phyloP scores from a whole-genome alignment of 2,329 filamentous ascomycete genomes.

The Chrysoporthe deuterocubensis region DNA sequence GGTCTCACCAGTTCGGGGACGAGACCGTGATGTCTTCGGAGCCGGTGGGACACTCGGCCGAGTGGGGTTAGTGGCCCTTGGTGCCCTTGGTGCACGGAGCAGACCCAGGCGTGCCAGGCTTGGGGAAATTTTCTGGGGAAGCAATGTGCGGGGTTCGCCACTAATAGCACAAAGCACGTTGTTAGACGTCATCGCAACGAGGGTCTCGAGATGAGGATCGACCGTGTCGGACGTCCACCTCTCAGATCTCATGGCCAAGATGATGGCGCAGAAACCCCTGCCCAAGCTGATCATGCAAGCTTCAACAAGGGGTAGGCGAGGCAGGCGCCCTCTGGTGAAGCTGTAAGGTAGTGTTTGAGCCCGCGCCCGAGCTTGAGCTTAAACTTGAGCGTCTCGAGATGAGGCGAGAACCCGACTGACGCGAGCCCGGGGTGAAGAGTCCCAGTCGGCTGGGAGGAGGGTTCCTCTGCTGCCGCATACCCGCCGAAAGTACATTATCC shows the following conservation, averaged over 20 bases:
- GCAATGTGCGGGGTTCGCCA: slow-evolving; percentile 1
- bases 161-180: neutral
- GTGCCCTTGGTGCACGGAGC: no score
- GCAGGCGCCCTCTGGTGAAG: neutral
- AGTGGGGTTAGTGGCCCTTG: no score
- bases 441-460: no score
- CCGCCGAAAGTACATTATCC: neutral
- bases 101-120: no score
- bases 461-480: neutral
- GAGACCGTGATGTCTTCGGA: neutral
- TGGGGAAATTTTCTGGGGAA: neutral
- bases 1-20: neutral
- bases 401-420: no score
- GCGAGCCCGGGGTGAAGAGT: no score
- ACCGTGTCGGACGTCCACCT: neutral
- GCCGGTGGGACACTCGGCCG: neutral
- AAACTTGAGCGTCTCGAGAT: no score
- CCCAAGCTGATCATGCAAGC: neutral
- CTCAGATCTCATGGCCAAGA: neutral
- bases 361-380: neutral
- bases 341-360: neutral
- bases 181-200: neutral
- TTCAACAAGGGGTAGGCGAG: neutral
- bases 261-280: neutral
- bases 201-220: slow-evolving; percentile 4